Conservation (phyloP, 768 basidiomycete species). For the Candolleomyces eurysporus region DNA sequence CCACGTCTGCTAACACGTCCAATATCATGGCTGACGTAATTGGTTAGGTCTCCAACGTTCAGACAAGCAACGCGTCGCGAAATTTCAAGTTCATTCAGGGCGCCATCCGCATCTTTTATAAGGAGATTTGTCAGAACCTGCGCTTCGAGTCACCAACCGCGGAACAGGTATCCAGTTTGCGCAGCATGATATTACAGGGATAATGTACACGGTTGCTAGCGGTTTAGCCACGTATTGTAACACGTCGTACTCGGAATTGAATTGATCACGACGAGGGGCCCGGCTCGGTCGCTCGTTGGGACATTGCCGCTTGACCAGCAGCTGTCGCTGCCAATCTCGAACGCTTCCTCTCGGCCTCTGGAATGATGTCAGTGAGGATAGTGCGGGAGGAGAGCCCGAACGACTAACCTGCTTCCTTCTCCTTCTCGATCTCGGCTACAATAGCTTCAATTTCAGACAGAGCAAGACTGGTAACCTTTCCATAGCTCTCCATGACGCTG, state of each 20-base stretch:
- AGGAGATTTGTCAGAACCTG: too few species aligned
- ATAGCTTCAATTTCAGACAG: constrained; percentile 87
- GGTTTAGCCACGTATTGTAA: constrained; percentile 1
- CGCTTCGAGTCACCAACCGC: too few species aligned
- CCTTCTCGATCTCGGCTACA: constrained; percentile 90
- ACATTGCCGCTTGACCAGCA: constrained; percentile 88
- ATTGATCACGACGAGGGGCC: constrained; percentile 21
- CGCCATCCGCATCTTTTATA: too few species aligned
- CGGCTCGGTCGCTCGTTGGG: constrained; percentile 46
- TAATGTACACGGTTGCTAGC: constrained; percentile 5
- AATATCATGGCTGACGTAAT: constrained; percentile 6
- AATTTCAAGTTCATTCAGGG: too few species aligned
- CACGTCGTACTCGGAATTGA: constrained; percentile 4
- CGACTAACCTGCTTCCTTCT: constrained; percentile 88
- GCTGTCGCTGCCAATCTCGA: constrained; percentile 88
- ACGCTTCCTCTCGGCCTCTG: constrained; percentile 95
- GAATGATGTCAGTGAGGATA: neutral
- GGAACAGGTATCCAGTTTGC: neutral
- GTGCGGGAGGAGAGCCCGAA: neutral
- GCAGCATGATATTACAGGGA: neutral
- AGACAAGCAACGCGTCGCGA: too few species aligned
- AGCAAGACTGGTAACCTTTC: constrained; percentile 86
- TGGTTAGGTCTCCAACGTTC: neutral
- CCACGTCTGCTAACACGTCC: constrained; percentile 24
- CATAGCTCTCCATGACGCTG: constrained; percentile 94